phyloP scores from a whole-genome alignment of 2,329 filamentous ascomycete species.

The Alternaria dauci region DNA sequence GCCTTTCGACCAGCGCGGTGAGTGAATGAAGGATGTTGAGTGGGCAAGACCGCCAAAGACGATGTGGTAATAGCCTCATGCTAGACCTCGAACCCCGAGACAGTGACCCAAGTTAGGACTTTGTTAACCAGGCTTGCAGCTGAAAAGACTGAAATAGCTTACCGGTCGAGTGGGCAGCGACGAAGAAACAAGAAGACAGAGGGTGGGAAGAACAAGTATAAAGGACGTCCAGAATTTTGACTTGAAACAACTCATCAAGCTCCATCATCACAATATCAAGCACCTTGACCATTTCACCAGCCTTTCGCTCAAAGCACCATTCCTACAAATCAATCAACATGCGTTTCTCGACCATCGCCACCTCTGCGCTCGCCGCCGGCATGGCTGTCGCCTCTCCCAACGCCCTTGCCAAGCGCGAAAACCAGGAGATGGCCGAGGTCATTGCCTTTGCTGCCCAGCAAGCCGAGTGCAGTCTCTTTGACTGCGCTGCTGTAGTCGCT shows the following conservation, averaged over 20 bases:
- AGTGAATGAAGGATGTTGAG: background rate
- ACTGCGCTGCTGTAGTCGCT: conserved; percentile 15
- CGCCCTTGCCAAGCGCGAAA: conserved; percentile 13
- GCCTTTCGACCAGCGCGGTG: background rate
- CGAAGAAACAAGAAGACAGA: background rate
- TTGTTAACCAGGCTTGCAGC: background rate
- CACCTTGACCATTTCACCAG: conserved; percentile 3
- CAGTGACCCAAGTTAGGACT: background rate
- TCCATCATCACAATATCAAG: conserved; percentile 9
- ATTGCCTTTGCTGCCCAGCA: conserved; percentile 15
- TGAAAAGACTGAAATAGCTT: background rate
- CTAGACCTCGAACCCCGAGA: background rate
- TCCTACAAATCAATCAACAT: conserved; percentile 6
- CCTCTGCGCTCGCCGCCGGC: conserved; percentile 14
- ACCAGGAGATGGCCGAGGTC: conserved; percentile 13
- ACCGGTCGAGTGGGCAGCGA: background rate
- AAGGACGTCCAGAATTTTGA: background rate
- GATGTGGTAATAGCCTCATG: background rate
- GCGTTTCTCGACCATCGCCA: conserved; percentile 19
- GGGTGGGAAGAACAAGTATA: conserved; percentile 5
- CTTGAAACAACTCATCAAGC: conserved; percentile 1
- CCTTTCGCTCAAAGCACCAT: background rate
- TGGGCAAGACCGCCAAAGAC: background rate
- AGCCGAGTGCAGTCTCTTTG: conserved; percentile 14
- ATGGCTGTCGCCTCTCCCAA: conserved; percentile 14